These are phyloP conservation scores for Allantophomopsis lycopodina DNA, from an alignment of 2,329 filamentous ascomycete species.

Conservation along the genomic window DNA sequence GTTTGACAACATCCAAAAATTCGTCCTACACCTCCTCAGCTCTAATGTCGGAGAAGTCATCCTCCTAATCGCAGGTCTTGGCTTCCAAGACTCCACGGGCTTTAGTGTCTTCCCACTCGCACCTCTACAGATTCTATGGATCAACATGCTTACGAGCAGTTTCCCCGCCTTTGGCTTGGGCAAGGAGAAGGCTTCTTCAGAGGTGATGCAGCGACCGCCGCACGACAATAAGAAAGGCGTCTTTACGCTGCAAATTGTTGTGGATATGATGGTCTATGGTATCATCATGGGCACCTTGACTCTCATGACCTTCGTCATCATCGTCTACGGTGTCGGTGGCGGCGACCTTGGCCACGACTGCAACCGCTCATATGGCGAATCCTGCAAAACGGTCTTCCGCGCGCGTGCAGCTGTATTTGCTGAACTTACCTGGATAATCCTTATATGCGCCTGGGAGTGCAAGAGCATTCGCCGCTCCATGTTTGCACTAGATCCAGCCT, in stretches of 20 bases:
- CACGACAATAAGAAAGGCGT: conserved; percentile 33
- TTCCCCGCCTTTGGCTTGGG: conserved; percentile 47
- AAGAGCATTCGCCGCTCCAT: conserved; percentile 39
- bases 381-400: conserved; percentile 37
- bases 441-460: conserved; percentile 46
- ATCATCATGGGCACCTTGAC: conserved; percentile 33
- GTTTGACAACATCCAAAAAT: conserved; percentile 42
- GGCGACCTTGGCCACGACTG: conserved; percentile 38
- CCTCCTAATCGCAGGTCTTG: conserved; percentile 40
- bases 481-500: conserved; percentile 37
- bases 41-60: conserved; percentile 43
- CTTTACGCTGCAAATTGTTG: conserved; percentile 35
- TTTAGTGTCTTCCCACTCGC: conserved; percentile 44
- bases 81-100: conserved; percentile 35
- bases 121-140: conserved; percentile 46
- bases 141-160: conserved; percentile 48
- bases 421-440: conserved; percentile 38
- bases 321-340: conserved; percentile 33
- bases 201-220: conserved; percentile 39
- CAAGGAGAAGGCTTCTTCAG: conserved; percentile 36
- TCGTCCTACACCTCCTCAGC: conserved; percentile 39
- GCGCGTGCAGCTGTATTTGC: conserved; percentile 42
- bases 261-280: conserved; percentile 39
- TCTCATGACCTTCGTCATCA: conserved; percentile 33
- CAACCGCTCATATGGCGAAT: conserved; percentile 31